A percentile compares a stretch with the other conserved stretches of the same genome.
These are phyloP conservation scores for Xylaria sp. DNA, from an alignment of 2,329 filamentous ascomycete genomes.

Conservation along the genomic window DNA sequence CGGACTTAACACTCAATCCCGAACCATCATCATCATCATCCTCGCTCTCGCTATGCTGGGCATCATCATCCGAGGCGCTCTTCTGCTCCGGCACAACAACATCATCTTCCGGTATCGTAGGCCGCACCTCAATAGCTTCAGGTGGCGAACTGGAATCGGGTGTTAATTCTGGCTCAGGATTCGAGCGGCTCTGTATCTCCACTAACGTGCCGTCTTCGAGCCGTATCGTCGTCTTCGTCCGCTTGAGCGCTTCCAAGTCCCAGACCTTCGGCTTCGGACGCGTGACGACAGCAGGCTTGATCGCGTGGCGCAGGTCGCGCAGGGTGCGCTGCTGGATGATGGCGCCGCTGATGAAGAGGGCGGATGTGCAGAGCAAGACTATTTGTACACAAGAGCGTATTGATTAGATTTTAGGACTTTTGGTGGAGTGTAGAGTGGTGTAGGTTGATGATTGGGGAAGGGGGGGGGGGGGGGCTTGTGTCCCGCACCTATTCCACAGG, in stretches of 20 bases:
- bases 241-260: constrained; percentile 6
- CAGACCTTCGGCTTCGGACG: constrained; percentile 55
- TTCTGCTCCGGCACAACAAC: neutral
- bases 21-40: constrained; percentile 4
- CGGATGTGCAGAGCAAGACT: constrained; percentile 79
- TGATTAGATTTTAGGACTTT: constrained; percentile 31
- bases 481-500: constrained; percentile 62
- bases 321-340: constrained; percentile 86
- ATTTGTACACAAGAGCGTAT: neutral
- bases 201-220: constrained; percentile 55
- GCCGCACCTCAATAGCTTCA: constrained; percentile 46
- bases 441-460: neutral
- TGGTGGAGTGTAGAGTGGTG: too few species aligned
- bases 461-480: neutral
- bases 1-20: constrained; percentile 23
- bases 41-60: constrained; percentile 23
- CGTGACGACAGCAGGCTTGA: constrained; percentile 57
- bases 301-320: constrained; percentile 74
- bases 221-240: constrained; percentile 50
- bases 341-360: constrained; percentile 88
- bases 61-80: too few species aligned
- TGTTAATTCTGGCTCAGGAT: neutral
- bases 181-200: constrained; percentile 33
- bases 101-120: constrained; percentile 34
- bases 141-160: too few species aligned